Conservation (phyloP, 2,329 filamentous ascomycete species). For the Penicillium sp. region DNA sequence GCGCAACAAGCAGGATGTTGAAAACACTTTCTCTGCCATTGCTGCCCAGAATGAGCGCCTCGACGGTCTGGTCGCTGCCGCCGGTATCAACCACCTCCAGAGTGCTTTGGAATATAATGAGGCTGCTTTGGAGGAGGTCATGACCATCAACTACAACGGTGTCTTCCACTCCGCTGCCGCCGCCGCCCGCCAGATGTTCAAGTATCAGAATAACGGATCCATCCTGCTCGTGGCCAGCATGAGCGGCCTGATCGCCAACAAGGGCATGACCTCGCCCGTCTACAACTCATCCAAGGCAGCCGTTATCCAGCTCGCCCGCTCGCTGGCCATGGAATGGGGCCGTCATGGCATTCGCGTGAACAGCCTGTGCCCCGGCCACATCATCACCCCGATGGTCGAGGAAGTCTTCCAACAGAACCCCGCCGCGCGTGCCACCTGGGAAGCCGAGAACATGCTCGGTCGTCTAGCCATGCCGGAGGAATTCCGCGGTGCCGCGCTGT, state of each 20-base stretch:
- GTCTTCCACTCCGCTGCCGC: constrained; percentile 46
- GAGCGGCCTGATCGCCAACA: constrained; percentile 48
- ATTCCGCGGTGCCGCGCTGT: constrained; percentile 61
- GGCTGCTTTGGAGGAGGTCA: constrained; percentile 40
- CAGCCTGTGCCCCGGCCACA: constrained; percentile 50
- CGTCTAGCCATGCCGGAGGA: constrained; percentile 52
- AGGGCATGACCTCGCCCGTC: constrained; percentile 39
- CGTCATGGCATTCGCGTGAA: constrained; percentile 50
- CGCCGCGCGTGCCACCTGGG: constrained; percentile 47
- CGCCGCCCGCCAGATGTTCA: constrained; percentile 46
- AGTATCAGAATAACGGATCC: constrained; percentile 45
- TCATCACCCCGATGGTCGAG: constrained; percentile 69
- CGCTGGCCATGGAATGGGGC: constrained; percentile 51
- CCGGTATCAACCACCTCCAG: constrained; percentile 41
- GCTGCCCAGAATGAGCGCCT: constrained; percentile 33
- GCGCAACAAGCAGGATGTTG: constrained; percentile 34
- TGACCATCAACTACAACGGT: constrained; percentile 48
- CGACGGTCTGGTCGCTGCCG: constrained; percentile 41
- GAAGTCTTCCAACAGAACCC: constrained; percentile 70
- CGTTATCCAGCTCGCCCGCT: constrained; percentile 48
- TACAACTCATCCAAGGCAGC: constrained; percentile 54
- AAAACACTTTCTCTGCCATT: constrained; percentile 33
- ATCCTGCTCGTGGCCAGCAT: constrained; percentile 50
- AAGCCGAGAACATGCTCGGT: constrained; percentile 48
- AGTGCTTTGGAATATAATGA: constrained; percentile 39